Evolutionary conservation across 257 asterid species (phyloP).

Genomic region (Scutellaria galericulata): DNA sequence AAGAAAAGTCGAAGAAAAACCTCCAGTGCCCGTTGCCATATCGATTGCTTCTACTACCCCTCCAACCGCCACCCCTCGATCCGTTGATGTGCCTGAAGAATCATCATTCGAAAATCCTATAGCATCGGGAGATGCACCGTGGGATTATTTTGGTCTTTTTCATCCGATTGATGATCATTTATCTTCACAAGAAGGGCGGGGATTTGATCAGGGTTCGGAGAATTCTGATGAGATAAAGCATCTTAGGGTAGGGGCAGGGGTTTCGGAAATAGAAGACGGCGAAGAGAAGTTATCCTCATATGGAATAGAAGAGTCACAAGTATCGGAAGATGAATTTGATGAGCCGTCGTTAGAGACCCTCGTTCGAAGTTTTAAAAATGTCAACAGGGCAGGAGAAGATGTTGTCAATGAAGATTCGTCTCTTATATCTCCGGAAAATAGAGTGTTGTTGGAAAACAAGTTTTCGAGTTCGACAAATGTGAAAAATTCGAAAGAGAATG

Average conservation of each 20-base stretch:
- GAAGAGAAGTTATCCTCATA: conserved; percentile 54
- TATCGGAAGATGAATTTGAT: conserved; percentile 88
- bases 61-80: conserved; percentile 63
- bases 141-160: conserved; percentile 93
- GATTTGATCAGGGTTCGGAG: conserved; percentile 40
- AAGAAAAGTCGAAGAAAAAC: conserved; percentile 81
- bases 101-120: conserved; percentile 48
- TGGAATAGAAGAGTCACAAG: conserved; percentile 65
- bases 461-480: conserved; percentile 51
- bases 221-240: conserved; percentile 43
- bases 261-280: conserved; percentile 50
- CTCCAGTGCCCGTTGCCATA: conserved; percentile 54
- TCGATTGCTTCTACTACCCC: conserved; percentile 70
- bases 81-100: conserved; percentile 54
- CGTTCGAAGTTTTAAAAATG: conserved; percentile 84
- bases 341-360: conserved; percentile 79
- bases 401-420: conserved; percentile 43
- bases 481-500: conserved; percentile 48
- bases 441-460: conserved; percentile 42
- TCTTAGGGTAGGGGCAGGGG: conserved; percentile 47
- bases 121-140: conserved; percentile 65
- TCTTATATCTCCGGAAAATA: conserved; percentile 36
- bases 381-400: conserved; percentile 53
- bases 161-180: conserved; percentile 67
- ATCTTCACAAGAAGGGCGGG: conserved; percentile 51